Evolutionary conservation across 495 filamentous ascomycete species (phyloP).

Genomic region (Trichoderma virens): DNA sequence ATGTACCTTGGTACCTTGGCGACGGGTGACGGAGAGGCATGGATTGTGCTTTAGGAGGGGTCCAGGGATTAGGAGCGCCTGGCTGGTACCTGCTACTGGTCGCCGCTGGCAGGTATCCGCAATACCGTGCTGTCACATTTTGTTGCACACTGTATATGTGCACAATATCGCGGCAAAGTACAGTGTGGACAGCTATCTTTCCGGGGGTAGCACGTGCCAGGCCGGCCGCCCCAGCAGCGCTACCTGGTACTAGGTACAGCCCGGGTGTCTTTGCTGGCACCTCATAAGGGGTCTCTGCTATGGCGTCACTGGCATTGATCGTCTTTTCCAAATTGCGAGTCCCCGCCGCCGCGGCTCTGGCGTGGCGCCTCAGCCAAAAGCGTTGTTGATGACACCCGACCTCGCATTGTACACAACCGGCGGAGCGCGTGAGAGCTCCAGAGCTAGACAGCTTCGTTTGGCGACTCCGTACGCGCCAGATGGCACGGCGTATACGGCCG

Average conservation of each 20-base stretch:
- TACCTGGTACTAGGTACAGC: background rate
- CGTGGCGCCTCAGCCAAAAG: background rate
- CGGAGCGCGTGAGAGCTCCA: too few species aligned
- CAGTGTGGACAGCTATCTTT: background rate
- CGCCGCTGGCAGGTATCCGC: background rate
- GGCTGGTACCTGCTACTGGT: background rate
- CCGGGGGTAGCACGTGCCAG: background rate
- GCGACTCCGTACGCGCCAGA: background rate
- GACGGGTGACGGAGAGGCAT: background rate
- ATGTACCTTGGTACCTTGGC: too few species aligned
- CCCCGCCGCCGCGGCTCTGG: background rate
- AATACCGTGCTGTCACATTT: background rate
- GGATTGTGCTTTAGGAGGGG: background rate
- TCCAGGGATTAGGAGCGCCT: background rate
- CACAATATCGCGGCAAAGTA: background rate
- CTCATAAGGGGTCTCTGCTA: slow-evolving; percentile 1
- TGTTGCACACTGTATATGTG: background rate
- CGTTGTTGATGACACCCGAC: background rate
- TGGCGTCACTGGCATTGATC: slow-evolving; percentile 8
- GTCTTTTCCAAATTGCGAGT: background rate
- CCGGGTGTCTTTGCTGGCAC: background rate
- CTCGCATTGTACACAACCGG: too few species aligned
- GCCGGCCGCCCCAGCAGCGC: background rate
- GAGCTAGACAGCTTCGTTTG: background rate
- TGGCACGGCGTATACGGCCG: background rate